These are phyloP conservation scores for Mycena rosella DNA, from an alignment of 768 basidiomycete species.

Conservation along the genomic window DNA sequence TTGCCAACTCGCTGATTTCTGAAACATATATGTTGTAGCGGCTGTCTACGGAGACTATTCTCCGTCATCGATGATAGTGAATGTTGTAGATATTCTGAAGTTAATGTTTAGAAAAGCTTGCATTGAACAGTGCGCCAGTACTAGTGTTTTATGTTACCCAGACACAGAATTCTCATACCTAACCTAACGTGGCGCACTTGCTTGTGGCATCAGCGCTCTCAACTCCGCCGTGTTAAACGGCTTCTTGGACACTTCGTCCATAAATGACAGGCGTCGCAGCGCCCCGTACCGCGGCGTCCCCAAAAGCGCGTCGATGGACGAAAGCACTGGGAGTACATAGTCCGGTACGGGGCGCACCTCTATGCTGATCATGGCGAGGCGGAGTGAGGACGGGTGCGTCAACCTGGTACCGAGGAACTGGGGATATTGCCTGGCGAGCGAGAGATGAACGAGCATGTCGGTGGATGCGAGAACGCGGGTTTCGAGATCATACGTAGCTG, in stretches of 20 bases:
- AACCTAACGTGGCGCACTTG: too few species aligned
- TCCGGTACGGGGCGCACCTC: not conserved
- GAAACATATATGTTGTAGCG: too few species aligned
- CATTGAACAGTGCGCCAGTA: too few species aligned
- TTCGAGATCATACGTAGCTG: not conserved
- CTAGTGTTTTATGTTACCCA: too few species aligned
- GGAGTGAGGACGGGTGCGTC: not conserved
- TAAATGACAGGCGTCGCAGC: not conserved
- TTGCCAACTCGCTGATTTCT: too few species aligned
- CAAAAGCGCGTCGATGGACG: not conserved
- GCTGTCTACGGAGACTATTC: too few species aligned
- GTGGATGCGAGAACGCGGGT: not conserved
- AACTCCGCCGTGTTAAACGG: not conserved
- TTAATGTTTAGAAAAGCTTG: too few species aligned
- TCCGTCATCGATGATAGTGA: too few species aligned
- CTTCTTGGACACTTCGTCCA: not conserved
- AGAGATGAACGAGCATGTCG: not conserved
- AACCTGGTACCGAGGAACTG: not conserved
- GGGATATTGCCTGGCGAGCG: not conserved
- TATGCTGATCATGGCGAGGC: not conserved
- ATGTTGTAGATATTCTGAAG: too few species aligned
- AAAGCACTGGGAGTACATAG: not conserved
- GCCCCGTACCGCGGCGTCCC: not conserved
- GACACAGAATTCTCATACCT: too few species aligned
- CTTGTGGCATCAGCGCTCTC: constrained; percentile 3